Evolutionary conservation across 176 grass and related monocot genomes (phyloP), one percentile per base, ranked within the genome.

Genomic region (Microstegium vimineum): DNA sequence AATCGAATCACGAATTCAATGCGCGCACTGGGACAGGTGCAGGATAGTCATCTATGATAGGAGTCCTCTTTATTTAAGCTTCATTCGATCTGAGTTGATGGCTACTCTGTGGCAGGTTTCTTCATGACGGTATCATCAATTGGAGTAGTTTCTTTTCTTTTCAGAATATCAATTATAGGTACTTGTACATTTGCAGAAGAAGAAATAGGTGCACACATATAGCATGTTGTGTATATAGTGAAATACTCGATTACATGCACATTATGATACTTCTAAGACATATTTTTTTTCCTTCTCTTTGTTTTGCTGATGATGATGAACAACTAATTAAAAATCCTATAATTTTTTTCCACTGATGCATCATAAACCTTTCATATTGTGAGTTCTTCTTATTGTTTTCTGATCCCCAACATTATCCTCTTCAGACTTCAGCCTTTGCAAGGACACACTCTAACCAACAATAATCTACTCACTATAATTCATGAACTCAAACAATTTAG

Each of bases 51-150:
- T 26, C 22, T 33, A 34, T 42, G n/a, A 36, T 59, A 43, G 3
- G 6, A 35, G 31, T 89, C 87, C 40, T 85, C 76, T 51, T 70
- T 46, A 14, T 57, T 57, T 68, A 71, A 6, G 9, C 18, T 67
- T 9, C 37, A 11, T 69, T 35, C 22, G 46, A 68, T 69, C 47
- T 11, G 32, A 5, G 46, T 16, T 63, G 81, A 74, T 20, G 69
- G 23, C 51, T 81, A 88, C 86, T n/a, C 17, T 10, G n/a, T n/a
- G 16, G 27, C 33, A 9, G 57, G 62, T 78, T 51, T 51, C 17
- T 51, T 20, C 5, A 47, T 47, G 5, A 51, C 5, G 46, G 46
- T 51, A 51, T 51, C 46, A 20, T 18, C 46, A 6, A 51, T 51
- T 47, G 14, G 43, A 45, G 43, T 45, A 45, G 3, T 45, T 45